Percentiles rank a stretch among this genome's conserved stretches.
Conservation (phyloP, 352 stramenopile species). For the Phytophthora crassamura region DNA sequence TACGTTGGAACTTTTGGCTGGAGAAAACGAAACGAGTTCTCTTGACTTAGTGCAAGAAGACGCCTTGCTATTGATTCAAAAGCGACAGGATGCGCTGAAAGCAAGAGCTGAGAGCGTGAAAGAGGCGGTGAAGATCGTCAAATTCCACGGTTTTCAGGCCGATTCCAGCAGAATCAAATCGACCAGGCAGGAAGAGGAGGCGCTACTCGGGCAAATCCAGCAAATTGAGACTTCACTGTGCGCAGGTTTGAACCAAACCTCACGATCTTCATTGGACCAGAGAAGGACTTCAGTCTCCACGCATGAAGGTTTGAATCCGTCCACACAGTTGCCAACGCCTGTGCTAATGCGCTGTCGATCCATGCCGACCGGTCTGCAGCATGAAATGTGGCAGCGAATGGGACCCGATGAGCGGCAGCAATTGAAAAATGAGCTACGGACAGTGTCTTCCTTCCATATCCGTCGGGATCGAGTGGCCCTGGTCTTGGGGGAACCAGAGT, state of each 20-base stretch:
- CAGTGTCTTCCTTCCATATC: constrained; percentile 42
- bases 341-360: constrained; percentile 47
- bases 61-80: constrained; percentile 38
- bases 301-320: constrained; percentile 1
- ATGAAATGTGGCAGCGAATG: constrained; percentile 41
- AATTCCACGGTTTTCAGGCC: constrained; percentile 14
- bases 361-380: constrained; percentile 32
- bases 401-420: constrained; percentile 28
- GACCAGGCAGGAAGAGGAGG: constrained; percentile 16
- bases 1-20: constrained; percentile 17
- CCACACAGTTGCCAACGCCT: constrained; percentile 3
- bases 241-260: too few relatives aligned
- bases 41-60: constrained; percentile 53
- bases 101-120: constrained; percentile 38
- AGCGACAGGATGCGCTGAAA: constrained; percentile 32
- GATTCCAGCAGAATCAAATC: not conserved
- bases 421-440: constrained; percentile 39
- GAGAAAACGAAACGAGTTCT: not conserved
- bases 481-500: too few relatives aligned
- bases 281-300: not conserved
- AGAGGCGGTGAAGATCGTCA: constrained; percentile 42
- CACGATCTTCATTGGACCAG: too few relatives aligned
- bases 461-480: constrained; percentile 35
- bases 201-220: constrained; percentile 29
- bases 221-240: constrained; percentile 22